Percentiles rank a stretch among this genome's conserved stretches.
Conservation (phyloP, 2,329 filamentous ascomycete genomes). For the Fusarium miscanthi region DNA sequence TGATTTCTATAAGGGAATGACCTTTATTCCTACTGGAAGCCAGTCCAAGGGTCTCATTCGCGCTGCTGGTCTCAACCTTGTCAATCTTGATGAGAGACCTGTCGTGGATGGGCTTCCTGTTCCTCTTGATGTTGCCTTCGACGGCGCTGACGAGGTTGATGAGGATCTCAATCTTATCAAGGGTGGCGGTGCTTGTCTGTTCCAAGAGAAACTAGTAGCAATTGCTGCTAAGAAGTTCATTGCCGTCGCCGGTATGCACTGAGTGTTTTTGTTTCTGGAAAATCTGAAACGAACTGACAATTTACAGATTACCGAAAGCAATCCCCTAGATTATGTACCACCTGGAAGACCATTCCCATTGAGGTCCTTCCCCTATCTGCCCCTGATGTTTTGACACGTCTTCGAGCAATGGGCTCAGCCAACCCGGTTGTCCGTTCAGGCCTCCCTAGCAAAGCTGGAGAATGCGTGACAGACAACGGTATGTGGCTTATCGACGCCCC, state of each 20-base stretch:
- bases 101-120: constrained; percentile 53
- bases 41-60: constrained; percentile 90
- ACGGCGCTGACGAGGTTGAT: constrained; percentile 97
- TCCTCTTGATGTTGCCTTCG: constrained; percentile 89
- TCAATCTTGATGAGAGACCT: constrained; percentile 81
- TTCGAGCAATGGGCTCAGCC: constrained; percentile 78
- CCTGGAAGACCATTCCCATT: constrained; percentile 89
- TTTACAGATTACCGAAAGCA: constrained; percentile 86
- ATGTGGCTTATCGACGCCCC: constrained; percentile 92
- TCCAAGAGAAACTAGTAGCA: constrained; percentile 97
- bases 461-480: constrained; percentile 70
- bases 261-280: background rate
- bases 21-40: constrained; percentile 92
- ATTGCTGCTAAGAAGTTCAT: constrained; percentile 86
- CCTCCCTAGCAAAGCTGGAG: constrained; percentile 80
- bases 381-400: constrained; percentile 77
- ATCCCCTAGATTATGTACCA: constrained; percentile 76
- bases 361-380: constrained; percentile 91
- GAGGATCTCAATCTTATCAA: constrained; percentile 96
- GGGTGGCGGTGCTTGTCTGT: constrained; percentile 95
- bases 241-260: constrained; percentile 77
- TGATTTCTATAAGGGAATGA: constrained; percentile 70
- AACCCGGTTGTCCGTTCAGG: constrained; percentile 78
- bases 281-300: constrained; percentile 9
- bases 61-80: constrained; percentile 78